Evolutionary conservation across 78 protist species (phyloP).

Genomic region (Emiliania huxleyi): DNA sequence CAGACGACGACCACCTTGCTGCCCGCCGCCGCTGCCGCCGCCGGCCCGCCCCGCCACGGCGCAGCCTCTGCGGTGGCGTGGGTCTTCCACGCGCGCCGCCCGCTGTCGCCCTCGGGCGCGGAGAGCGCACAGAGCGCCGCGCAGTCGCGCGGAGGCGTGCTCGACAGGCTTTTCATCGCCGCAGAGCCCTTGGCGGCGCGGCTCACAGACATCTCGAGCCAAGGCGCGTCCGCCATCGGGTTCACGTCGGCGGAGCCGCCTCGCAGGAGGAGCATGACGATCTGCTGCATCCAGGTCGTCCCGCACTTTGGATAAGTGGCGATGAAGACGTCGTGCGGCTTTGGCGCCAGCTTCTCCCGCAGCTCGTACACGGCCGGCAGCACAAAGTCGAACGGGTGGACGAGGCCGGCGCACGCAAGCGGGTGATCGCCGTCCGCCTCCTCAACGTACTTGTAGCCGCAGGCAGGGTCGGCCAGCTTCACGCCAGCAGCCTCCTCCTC

Average conservation of each 20-base stretch:
- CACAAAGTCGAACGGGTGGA: not conserved
- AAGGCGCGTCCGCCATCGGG: too few relatives aligned
- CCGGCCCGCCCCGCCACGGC: not conserved
- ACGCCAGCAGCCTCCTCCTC: too few relatives aligned
- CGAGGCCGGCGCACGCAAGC: too few relatives aligned
- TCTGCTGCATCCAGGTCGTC: slow-evolving; percentile 16
- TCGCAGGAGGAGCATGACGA: not conserved
- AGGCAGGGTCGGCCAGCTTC: too few relatives aligned
- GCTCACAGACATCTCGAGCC: too few relatives aligned
- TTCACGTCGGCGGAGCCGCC: too few relatives aligned
- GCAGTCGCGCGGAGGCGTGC: too few relatives aligned
- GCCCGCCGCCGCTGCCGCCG: not conserved
- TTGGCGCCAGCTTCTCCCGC: not conserved
- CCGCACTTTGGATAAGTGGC: slow-evolving; percentile 7
- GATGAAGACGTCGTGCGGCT: not conserved
- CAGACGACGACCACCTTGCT: not conserved
- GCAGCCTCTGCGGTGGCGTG: not conserved
- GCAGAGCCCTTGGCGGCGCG: too few relatives aligned
- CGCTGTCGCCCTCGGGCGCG: not conserved
- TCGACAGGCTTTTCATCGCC: too few relatives aligned
- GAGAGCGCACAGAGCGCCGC: too few relatives aligned
- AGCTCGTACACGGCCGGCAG: not conserved
- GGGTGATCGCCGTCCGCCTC: not conserved
- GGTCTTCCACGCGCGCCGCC: not conserved
- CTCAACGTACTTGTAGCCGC: not conserved